Evolutionary conservation across 106 monocot genomes (phyloP).

Genomic region (Narthecium ossifragum): DNA sequence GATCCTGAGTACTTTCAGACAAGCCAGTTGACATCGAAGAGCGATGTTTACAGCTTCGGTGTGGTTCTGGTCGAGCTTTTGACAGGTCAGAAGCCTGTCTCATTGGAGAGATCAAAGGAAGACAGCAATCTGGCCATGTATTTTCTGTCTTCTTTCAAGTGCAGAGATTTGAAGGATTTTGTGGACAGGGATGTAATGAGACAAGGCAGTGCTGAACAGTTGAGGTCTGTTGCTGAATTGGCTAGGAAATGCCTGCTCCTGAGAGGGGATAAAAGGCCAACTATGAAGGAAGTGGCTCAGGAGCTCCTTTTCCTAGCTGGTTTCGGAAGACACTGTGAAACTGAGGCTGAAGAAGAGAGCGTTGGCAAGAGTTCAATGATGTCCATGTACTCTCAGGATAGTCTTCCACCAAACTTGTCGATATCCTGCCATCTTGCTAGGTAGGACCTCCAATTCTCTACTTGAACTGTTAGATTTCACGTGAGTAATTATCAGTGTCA

Average conservation of each 20-base stretch:
- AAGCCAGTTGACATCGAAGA: conserved; percentile 14
- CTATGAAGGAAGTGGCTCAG: conserved; percentile 26
- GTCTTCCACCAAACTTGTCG: conserved; percentile 9
- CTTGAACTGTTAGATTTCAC: too few relatives aligned
- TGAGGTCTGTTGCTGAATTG: conserved; percentile 11
- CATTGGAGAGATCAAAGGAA: conserved; percentile 10
- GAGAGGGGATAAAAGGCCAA: conserved; percentile 28
- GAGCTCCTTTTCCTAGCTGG: conserved; percentile 17
- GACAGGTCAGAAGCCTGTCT: conserved; percentile 17
- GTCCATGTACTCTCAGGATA: conserved; percentile 10
- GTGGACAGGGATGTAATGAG: conserved; percentile 17
- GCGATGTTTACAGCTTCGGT: conserved; percentile 20
- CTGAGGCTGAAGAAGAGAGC: conserved; percentile 5
- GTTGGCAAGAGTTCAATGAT: background rate
- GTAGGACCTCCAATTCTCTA: background rate
- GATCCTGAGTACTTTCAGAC: conserved; percentile 20
- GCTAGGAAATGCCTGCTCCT: conserved; percentile 29
- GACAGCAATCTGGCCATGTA: conserved; percentile 29
- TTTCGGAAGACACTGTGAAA: background rate
- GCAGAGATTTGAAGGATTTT: conserved; percentile 16
- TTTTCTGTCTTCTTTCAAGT: conserved; percentile 26
- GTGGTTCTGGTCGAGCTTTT: conserved; percentile 15
- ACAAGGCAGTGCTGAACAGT: conserved; percentile 16
- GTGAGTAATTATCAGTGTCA: too few relatives aligned
- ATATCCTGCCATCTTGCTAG: conserved; percentile 1